Evolutionary conservation across 2,329 filamentous ascomycete species (phyloP), one percentile per base, ranked within the genome.

Genomic region (Penicillium olsonii): DNA sequence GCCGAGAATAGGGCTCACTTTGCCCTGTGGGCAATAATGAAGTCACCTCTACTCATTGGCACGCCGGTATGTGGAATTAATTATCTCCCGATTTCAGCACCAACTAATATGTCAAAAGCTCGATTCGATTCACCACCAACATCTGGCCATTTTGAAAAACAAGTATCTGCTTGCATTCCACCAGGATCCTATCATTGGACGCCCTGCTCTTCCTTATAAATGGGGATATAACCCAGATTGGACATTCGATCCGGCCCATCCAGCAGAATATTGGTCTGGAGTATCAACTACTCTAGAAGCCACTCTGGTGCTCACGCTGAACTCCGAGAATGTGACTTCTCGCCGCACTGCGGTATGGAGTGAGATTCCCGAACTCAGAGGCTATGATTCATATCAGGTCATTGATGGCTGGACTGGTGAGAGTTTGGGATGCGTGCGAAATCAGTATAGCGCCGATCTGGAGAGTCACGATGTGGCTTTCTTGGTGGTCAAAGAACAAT

Each of bases 21-120:
- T 56, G 75, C 75, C 4, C 60, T 81, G 4, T 82, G 79, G 79
- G 75, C 75, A 0, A 70, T 70, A 1, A 72, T 81, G 66, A 80
- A 79, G 59, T 72, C 70, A 5, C 78, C 78, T 0, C 56, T 82
- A 17, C 70, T 81, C 20, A 78, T 81, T 40, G 77, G 78, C 11
- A 69, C 68, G 12, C 50, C 61, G 4, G 68, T 71, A 62, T n/a
- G 49, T 53, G 15, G 18, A 22, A 10, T 15, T 8, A n/a, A n/a
- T n/a, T n/a, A n/a, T n/a, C n/a, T n/a, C n/a, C n/a, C n/a, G n/a
- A n/a, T n/a, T n/a, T n/a, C n/a, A n/a, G n/a, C n/a, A n/a, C 22
- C 22, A 40, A 48, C 46, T 57, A 40, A 55, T 17, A 22, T 9
- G 2, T 11, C 6, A 27, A 18, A 44, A 70, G 56, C 65, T 79